These are phyloP conservation scores for Aureobasidium sp. DNA, from an alignment of 2,329 filamentous ascomycete species.

Conservation along the genomic window DNA sequence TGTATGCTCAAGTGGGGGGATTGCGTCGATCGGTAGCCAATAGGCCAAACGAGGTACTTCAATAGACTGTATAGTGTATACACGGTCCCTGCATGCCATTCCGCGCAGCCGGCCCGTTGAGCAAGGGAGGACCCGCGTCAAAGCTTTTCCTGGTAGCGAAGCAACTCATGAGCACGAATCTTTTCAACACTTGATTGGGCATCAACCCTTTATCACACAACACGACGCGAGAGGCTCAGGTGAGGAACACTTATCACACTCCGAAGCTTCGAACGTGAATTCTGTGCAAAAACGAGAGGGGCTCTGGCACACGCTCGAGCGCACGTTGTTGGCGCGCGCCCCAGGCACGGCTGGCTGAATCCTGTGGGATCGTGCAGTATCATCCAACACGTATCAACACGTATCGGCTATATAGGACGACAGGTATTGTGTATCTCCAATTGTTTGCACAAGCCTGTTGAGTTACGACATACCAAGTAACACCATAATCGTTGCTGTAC, in stretches of 20 bases:
- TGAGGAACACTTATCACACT: background rate
- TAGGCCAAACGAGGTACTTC: background rate
- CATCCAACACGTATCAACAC: too few species aligned
- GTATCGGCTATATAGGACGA: background rate
- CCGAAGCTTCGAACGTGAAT: background rate
- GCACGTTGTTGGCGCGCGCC: background rate
- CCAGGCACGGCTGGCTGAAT: background rate
- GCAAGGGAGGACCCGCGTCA: background rate
- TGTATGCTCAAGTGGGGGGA: background rate
- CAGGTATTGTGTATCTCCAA: background rate
- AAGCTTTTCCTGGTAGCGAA: background rate
- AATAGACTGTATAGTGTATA: background rate
- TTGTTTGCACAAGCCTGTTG: background rate
- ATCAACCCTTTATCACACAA: background rate
- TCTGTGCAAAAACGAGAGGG: too few species aligned
- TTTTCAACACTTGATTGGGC: background rate
- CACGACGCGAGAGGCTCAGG: background rate
- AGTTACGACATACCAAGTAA: background rate
- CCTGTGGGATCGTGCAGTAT: background rate
- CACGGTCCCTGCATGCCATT: background rate
- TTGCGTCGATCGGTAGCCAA: background rate
- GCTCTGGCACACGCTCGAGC: too few species aligned
- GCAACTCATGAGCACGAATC: background rate
- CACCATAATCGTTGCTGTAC: background rate
- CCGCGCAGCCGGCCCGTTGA: background rate